These are phyloP conservation scores for Agaricus blazei DNA, from an alignment of 768 basidiomycete genomes.

Conservation along the genomic window DNA sequence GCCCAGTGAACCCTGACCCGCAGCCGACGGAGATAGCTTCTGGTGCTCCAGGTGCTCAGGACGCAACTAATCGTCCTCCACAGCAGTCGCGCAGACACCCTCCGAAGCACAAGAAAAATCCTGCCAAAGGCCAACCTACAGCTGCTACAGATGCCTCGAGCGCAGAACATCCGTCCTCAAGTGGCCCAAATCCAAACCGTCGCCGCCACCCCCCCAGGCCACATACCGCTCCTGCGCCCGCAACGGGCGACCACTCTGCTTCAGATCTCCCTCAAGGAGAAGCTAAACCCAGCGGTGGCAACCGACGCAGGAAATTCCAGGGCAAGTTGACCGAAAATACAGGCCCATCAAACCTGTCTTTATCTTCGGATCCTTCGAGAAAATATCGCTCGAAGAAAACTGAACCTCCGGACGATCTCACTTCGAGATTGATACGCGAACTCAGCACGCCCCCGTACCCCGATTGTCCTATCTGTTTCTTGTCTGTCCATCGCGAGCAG, in stretches of 20 bases:
- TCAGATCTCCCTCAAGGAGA: not conserved
- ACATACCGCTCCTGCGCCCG: not conserved
- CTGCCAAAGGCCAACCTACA: not conserved
- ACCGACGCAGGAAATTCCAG: conserved; percentile 21
- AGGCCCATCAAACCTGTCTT: not conserved
- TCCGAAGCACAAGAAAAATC: not conserved
- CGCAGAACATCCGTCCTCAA: not conserved
- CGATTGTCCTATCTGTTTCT: conserved; percentile 85
- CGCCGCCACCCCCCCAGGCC: not conserved
- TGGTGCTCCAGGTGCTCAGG: not conserved
- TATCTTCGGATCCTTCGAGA: conserved; percentile 10
- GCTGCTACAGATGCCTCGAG: not conserved
- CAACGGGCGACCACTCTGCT: not conserved
- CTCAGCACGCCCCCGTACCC: conserved; percentile 68
- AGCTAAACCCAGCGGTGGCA: not conserved
- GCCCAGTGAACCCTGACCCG: not conserved
- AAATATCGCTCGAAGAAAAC: conserved; percentile 7
- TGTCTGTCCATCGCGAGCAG: conserved; percentile 69
- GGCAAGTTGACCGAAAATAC: conserved; percentile 18
- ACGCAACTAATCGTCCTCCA: not conserved
- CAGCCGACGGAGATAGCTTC: not conserved
- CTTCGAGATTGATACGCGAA: conserved; percentile 62
- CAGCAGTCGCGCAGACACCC: conserved; percentile 2
- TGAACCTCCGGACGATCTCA: conserved; percentile 53
- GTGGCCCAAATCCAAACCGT: not conserved